phyloP scores from a whole-genome alignment of 805 yeast species.

The Kodamaea sagamina region DNA sequence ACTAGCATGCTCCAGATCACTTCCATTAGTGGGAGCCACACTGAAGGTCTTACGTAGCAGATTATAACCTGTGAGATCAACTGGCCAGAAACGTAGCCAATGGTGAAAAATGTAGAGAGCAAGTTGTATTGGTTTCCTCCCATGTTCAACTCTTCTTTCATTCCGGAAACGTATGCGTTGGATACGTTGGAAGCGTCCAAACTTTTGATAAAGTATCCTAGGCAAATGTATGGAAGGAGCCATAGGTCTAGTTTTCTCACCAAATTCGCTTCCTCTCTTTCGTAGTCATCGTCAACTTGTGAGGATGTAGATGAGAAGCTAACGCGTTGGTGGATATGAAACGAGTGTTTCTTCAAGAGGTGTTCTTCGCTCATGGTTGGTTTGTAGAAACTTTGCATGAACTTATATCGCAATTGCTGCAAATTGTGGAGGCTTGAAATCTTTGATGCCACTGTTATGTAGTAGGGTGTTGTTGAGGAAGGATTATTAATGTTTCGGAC shows the following conservation, averaged over 20 bases:
- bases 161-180: conserved; percentile 25
- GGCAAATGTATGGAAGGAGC: conserved; percentile 10
- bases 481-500: too few species aligned
- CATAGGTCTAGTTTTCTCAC: conserved; percentile 9
- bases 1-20: conserved; percentile 39
- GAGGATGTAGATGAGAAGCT: conserved; percentile 8
- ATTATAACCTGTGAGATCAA: conserved; percentile 15
- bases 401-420: conserved; percentile 8
- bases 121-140: conserved; percentile 18
- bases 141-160: conserved; percentile 21
- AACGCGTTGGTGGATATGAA: conserved; percentile 4
- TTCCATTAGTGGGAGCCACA: conserved; percentile 35
- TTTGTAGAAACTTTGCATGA: not conserved
- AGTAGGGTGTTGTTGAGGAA: too few species aligned
- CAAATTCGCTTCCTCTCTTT: conserved; percentile 1
- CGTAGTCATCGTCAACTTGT: not conserved
- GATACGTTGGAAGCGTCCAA: conserved; percentile 25
- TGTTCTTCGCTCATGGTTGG: conserved; percentile 4
- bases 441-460: too few species aligned
- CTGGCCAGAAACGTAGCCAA: conserved; percentile 18
- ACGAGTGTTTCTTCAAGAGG: conserved; percentile 1
- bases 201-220: conserved; percentile 23
- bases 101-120: conserved; percentile 13
- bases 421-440: conserved; percentile 5
- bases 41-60: conserved; percentile 30